phyloP scores from a whole-genome alignment of 768 basidiomycete species.

The Mycena chlorophos region DNA sequence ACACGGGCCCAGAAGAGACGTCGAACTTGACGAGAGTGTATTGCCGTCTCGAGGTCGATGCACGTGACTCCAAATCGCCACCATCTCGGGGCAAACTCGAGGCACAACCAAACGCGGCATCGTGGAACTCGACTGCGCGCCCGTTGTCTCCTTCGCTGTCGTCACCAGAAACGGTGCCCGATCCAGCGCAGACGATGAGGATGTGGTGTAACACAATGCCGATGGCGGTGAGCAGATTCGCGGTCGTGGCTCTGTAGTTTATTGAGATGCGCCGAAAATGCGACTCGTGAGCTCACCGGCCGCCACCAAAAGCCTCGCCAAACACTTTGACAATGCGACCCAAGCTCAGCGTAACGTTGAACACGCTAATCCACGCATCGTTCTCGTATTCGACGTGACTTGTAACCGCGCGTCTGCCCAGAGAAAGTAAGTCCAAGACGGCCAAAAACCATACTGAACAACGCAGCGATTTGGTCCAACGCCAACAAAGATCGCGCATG shows the following conservation, averaged over 20 bases:
- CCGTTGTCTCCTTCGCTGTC: conserved; percentile 69
- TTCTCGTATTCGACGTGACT: conserved; percentile 95
- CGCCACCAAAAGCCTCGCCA: conserved; percentile 74
- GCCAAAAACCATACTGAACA: background rate
- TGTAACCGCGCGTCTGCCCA: conserved; percentile 63
- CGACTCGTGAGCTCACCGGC: background rate
- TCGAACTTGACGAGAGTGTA: conserved; percentile 77
- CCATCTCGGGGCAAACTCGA: conserved; percentile 2
- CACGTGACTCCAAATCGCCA: background rate
- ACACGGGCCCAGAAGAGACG: conserved; percentile 78
- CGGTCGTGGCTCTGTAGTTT: conserved; percentile 37
- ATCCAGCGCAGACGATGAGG: conserved; percentile 65
- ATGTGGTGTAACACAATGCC: conserved; percentile 70
- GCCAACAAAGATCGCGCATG: conserved; percentile 90
- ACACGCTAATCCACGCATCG: conserved; percentile 95
- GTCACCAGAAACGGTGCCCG: conserved; percentile 66
- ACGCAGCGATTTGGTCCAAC: conserved; percentile 69
- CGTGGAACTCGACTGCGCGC: conserved; percentile 59
- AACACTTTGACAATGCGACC: conserved; percentile 87
- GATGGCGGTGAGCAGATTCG: conserved; percentile 67
- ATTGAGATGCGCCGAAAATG: background rate
- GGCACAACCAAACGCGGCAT: conserved; percentile 61
- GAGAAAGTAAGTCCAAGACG: background rate
- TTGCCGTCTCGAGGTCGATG: background rate
- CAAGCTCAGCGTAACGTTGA: conserved; percentile 90